These are phyloP conservation scores for Daldinia concentrica DNA, from an alignment of 495 filamentous ascomycete species.

Conservation along the genomic window DNA sequence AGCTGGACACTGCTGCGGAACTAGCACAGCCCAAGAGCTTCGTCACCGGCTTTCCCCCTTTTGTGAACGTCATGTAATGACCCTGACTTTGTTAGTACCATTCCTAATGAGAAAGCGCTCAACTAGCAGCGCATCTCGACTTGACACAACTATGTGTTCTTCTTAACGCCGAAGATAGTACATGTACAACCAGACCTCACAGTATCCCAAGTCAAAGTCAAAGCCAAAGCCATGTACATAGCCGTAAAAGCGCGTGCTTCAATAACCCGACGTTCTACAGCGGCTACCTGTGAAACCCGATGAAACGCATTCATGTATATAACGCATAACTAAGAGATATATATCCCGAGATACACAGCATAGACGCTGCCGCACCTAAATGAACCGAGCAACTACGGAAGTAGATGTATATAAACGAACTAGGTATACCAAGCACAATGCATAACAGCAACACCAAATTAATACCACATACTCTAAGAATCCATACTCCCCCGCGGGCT, in stretches of 20 bases:
- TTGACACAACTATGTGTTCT: neutral
- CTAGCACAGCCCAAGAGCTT: slow-evolving; percentile 3
- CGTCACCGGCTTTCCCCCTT: slow-evolving; percentile 5
- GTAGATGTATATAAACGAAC: neutral
- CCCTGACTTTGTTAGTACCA: neutral
- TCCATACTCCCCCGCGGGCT: slow-evolving; percentile 15
- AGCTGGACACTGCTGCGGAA: slow-evolving; percentile 1
- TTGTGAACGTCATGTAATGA: slow-evolving; percentile 2
- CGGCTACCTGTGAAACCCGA: neutral
- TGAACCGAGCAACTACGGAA: neutral
- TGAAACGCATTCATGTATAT: neutral
- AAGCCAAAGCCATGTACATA: neutral
- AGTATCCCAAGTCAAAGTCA: neutral
- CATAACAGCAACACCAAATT: neutral
- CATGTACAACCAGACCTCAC: neutral
- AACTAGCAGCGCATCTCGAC: neutral
- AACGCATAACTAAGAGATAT: neutral
- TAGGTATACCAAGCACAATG: neutral
- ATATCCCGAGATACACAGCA: neutral
- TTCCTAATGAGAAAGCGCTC: neutral
- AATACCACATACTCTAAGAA: neutral
- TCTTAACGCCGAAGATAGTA: neutral
- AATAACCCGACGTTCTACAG: neutral
- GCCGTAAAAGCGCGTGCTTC: neutral
- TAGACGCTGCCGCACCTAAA: neutral